Conservation (phyloP, 306 rosid species). For the Cotoneaster glaucophyllus region DNA sequence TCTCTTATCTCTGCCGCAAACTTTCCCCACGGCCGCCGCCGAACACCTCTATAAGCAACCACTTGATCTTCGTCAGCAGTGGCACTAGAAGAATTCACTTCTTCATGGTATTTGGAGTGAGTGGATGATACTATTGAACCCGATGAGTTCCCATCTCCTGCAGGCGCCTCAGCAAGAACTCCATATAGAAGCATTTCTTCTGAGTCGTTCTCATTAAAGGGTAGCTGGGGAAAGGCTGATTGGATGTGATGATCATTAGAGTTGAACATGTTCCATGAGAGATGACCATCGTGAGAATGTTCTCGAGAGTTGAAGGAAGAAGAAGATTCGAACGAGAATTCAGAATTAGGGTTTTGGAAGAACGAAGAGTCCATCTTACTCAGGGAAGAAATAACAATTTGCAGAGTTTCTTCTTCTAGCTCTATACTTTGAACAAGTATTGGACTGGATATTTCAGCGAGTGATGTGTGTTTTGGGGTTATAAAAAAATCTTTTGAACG, state of each 20-base stretch:
- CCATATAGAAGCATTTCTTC: slow-evolving; percentile 55
- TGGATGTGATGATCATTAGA: not conserved
- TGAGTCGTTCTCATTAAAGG: slow-evolving; percentile 56
- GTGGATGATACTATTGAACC: not conserved
- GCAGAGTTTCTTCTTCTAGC: not conserved
- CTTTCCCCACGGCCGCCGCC: slow-evolving; percentile 70
- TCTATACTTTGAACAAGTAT: not conserved
- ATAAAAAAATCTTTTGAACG: not conserved
- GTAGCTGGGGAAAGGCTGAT: slow-evolving; percentile 16
- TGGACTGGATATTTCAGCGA: not conserved
- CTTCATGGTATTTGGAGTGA: slow-evolving; percentile 16
- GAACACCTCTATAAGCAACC: slow-evolving; percentile 44
- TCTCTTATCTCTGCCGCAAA: slow-evolving; percentile 70
- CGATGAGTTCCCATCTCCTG: not conserved
- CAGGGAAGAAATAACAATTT: not conserved
- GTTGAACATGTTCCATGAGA: not conserved
- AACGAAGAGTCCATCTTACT: slow-evolving; percentile 4
- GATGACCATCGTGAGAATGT: not conserved
- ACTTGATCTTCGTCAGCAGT: not conserved
- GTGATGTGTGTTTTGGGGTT: not conserved
- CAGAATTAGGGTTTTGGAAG: slow-evolving; percentile 11
- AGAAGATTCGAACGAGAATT: slow-evolving; percentile 16
- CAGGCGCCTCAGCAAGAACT: slow-evolving; percentile 19
- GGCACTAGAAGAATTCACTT: slow-evolving; percentile 27
- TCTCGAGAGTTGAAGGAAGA: slow-evolving; percentile 12